These are phyloP conservation scores for Oryza meyeriana DNA, from an alignment of 176 grass and related monocot species.

Conservation along the genomic window DNA sequence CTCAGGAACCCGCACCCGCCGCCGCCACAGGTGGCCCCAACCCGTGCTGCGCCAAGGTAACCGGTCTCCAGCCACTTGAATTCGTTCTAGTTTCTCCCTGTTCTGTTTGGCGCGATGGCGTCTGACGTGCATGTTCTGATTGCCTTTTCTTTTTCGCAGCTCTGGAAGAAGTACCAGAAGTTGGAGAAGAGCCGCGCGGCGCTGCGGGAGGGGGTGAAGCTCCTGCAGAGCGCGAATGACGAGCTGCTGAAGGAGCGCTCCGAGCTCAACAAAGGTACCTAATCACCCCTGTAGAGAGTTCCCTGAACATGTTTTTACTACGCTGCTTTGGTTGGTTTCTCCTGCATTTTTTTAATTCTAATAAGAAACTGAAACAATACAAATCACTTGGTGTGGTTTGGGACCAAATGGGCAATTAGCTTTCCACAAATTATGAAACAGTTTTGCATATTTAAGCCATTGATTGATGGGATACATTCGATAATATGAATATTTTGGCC, in stretches of 20 bases:
- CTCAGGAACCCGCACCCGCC: background rate
- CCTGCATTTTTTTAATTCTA: slow-evolving; percentile 11
- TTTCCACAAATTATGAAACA: background rate
- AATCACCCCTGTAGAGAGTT: background rate
- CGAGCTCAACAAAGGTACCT: slow-evolving; percentile 50
- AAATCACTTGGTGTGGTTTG: background rate
- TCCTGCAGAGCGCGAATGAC: slow-evolving; percentile 44
- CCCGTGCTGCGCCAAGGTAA: slow-evolving; percentile 72
- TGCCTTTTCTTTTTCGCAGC: slow-evolving; percentile 27
- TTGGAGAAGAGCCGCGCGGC: slow-evolving; percentile 41
- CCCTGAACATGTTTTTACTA: background rate
- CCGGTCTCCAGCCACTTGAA: background rate
- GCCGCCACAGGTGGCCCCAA: slow-evolving; percentile 21
- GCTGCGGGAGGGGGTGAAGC: slow-evolving; percentile 57
- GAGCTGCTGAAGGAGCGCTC: slow-evolving; percentile 47
- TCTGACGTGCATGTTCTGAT: background rate
- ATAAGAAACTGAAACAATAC: background rate
- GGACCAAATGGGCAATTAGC: background rate
- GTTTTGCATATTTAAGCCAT: slow-evolving; percentile 1
- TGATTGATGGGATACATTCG: background rate
- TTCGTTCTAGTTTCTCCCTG: background rate
- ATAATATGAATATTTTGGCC: background rate
- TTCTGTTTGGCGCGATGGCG: background rate
- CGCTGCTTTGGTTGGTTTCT: slow-evolving; percentile 5
- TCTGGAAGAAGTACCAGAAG: slow-evolving; percentile 68